Conservation (phyloP, 805 yeast genomes). For the Suhomyces pyralidae region DNA sequence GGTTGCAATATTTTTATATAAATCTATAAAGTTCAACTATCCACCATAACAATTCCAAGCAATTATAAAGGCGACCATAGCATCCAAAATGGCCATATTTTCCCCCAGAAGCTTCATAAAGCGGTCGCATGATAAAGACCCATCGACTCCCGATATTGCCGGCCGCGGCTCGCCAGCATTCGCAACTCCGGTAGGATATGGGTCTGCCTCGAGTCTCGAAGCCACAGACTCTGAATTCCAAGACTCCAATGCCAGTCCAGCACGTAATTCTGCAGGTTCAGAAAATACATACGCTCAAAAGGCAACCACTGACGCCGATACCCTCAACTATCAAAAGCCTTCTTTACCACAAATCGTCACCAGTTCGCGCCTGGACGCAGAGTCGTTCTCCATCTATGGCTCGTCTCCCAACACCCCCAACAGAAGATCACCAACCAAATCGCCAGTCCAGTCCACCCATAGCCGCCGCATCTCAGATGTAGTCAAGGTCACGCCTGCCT, state of each 20-base stretch:
- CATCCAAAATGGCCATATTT: background rate
- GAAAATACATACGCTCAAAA: background rate
- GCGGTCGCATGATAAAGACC: background rate
- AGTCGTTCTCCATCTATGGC: background rate
- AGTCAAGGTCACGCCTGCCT: slow-evolving; percentile 32
- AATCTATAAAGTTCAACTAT: background rate
- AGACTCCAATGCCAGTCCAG: background rate
- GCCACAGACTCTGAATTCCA: background rate
- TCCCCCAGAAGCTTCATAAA: slow-evolving; percentile 1
- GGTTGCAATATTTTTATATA: background rate
- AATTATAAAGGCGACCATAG: background rate
- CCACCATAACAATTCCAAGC: background rate
- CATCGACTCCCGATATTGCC: background rate
- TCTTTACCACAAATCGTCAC: background rate
- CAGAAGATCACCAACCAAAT: background rate
- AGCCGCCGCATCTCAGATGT: slow-evolving; percentile 24
- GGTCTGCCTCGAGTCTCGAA: background rate
- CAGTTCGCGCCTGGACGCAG: background rate
- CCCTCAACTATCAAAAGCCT: background rate
- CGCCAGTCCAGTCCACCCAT: background rate
- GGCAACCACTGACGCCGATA: background rate
- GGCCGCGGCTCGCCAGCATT: background rate
- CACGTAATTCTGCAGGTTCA: background rate
- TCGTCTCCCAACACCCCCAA: background rate
- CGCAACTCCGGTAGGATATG: background rate